A percentile compares a stretch with the other conserved stretches of the same genome.
Conservation (phyloP, 139 green algal genomes). For the Tetradesmus lagerheimii region DNA sequence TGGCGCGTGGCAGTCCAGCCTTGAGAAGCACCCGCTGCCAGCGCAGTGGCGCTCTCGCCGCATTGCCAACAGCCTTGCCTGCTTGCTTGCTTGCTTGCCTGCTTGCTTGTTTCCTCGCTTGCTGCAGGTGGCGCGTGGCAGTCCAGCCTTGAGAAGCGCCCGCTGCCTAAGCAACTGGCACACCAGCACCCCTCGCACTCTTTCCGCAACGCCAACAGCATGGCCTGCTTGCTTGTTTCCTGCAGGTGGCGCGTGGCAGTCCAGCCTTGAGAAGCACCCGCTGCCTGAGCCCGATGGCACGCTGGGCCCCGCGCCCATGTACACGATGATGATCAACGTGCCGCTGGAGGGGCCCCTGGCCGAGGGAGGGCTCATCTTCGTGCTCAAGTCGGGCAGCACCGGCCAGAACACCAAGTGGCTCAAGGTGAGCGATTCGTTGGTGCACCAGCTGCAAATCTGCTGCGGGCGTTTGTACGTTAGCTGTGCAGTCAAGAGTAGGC, state of each 20-base stretch:
- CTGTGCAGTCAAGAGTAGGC: too few species aligned
- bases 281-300: slow-evolving; percentile 34
- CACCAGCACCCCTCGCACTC: too few species aligned
- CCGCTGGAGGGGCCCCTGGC: slow-evolving; percentile 30
- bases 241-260: slow-evolving; percentile 49
- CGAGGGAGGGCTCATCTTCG: slow-evolving; percentile 49
- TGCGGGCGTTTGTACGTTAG: too few species aligned
- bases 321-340: slow-evolving; percentile 44
- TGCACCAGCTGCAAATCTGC: too few species aligned
- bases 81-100: background rate
- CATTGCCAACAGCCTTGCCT: background rate
- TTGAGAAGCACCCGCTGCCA: background rate
- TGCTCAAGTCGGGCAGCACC: slow-evolving; percentile 44
- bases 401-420: slow-evolving; percentile 50
- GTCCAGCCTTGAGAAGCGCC: background rate
- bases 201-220: too few species aligned
- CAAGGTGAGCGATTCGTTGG: background rate
- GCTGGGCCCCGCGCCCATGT: slow-evolving; percentile 32
- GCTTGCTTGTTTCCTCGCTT: background rate
- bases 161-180: too few species aligned
- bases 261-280: slow-evolving; percentile 45
- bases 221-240: background rate
- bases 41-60: background rate
- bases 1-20: slow-evolving; percentile 41
- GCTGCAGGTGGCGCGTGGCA: background rate